Conservation (phyloP, 257 asterid genomes). For the Knoxia roxburghii region DNA sequence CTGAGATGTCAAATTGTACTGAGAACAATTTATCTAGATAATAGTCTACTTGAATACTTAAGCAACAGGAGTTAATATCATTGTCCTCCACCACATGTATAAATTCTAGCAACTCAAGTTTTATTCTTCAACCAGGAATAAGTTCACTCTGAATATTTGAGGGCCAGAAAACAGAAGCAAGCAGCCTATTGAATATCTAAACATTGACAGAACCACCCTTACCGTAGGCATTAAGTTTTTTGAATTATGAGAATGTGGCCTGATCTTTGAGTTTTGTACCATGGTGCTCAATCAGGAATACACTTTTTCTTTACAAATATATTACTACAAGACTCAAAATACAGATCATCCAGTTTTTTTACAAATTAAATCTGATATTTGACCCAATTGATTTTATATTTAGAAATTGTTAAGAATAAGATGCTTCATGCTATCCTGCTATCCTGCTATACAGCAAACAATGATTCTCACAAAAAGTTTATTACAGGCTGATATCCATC, state of each 20-base stretch:
- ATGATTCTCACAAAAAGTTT: not conserved
- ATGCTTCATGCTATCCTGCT: too few relatives aligned
- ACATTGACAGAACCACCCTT: constrained; percentile 20
- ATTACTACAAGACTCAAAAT: not conserved
- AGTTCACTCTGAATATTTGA: not conserved
- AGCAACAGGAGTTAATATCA: not conserved
- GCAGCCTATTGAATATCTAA: not conserved
- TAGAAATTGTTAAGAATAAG: not conserved
- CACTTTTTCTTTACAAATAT: not conserved
- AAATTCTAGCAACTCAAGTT: not conserved
- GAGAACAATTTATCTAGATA: too few relatives aligned
- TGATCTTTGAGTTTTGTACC: too few relatives aligned
- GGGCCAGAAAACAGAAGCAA: constrained; percentile 1
- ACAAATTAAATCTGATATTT: not conserved
- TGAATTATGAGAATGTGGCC: too few relatives aligned
- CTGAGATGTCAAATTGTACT: not conserved
- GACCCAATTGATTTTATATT: not conserved
- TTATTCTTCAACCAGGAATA: not conserved
- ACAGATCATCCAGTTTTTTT: not conserved
- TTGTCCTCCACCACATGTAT: not conserved
- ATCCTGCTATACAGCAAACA: not conserved
- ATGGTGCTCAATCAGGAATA: too few relatives aligned
- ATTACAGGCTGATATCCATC: not conserved
- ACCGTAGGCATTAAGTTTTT: constrained; percentile 95
- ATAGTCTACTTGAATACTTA: not conserved